phyloP scores from a whole-genome alignment of 2,329 filamentous ascomycete species.

The Pyrenochaeta sp. region DNA sequence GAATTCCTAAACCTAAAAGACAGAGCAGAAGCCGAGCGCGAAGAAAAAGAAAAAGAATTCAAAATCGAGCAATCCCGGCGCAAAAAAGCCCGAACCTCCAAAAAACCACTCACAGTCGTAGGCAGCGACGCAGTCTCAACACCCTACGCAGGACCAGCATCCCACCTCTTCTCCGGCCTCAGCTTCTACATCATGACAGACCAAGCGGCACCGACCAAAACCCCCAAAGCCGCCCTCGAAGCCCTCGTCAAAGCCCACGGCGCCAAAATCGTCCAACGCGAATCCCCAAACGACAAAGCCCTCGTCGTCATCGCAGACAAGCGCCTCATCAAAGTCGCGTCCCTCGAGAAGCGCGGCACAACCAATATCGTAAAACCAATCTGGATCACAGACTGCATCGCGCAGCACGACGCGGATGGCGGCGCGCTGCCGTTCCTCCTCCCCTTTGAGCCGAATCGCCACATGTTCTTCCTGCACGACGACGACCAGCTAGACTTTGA shows the following conservation, averaged over 20 bases:
- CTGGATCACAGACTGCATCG: conserved; percentile 86
- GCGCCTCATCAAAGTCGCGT: conserved; percentile 80
- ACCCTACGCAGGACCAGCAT: conserved; percentile 64
- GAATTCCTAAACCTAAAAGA: conserved; percentile 77
- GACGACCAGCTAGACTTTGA: conserved; percentile 63
- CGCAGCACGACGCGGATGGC: conserved; percentile 62
- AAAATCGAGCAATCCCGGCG: conserved; percentile 73
- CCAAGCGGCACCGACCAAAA: conserved; percentile 72
- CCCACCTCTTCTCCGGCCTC: conserved; percentile 75
- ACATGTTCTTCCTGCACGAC: conserved; percentile 75
- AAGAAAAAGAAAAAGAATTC: conserved; percentile 73
- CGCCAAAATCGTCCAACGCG: conserved; percentile 78
- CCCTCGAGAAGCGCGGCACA: conserved; percentile 74
- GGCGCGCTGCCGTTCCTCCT: conserved; percentile 66
- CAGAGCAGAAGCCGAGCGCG: conserved; percentile 72
- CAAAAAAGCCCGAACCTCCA: conserved; percentile 65
- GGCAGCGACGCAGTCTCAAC: conserved; percentile 64
- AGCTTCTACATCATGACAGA: conserved; percentile 88
- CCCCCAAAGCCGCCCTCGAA: conserved; percentile 80
- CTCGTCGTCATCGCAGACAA: conserved; percentile 83
- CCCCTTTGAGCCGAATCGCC: conserved; percentile 68
- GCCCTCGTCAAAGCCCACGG: conserved; percentile 82
- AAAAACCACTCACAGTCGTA: conserved; percentile 76
- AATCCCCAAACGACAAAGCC: conserved; percentile 64
- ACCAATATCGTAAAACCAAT: conserved; percentile 77